phyloP scores from a whole-genome alignment of 306 rosid species.

The Trichosanthes cucumerina region DNA sequence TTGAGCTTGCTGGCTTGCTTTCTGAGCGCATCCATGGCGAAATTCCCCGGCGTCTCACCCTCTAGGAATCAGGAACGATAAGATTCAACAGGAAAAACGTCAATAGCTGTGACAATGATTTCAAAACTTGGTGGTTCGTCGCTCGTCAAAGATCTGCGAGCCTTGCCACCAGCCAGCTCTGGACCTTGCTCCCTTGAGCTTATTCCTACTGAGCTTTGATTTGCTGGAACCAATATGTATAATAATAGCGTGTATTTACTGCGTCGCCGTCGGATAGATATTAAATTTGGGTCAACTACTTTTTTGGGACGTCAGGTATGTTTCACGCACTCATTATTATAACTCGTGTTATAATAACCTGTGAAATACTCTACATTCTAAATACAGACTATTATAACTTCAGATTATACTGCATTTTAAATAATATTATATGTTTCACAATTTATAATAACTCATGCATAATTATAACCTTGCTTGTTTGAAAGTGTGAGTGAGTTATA shows the following conservation, averaged over 20 bases:
- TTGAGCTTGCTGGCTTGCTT: constrained; percentile 83
- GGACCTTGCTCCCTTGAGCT: not conserved
- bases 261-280: not conserved
- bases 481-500: no score
- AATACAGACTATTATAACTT: no score
- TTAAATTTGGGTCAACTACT: no score
- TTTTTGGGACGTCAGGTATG: no score
- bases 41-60: constrained; percentile 1
- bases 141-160: not conserved
- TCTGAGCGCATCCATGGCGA: constrained; percentile 73
- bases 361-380: no score
- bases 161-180: not conserved
- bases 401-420: no score
- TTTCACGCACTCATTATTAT: no score
- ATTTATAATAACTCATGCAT: no score
- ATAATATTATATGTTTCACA: no score
- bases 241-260: not conserved
- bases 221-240: not conserved
- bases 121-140: not conserved
- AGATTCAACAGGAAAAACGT: not conserved
- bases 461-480: no score
- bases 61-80: not conserved
- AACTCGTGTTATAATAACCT: no score
- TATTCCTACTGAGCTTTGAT: not conserved
- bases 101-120: not conserved